These are phyloP conservation scores for Cenchrus americanus DNA, from an alignment of 176 grass and related monocot species.

Conservation along the genomic window DNA sequence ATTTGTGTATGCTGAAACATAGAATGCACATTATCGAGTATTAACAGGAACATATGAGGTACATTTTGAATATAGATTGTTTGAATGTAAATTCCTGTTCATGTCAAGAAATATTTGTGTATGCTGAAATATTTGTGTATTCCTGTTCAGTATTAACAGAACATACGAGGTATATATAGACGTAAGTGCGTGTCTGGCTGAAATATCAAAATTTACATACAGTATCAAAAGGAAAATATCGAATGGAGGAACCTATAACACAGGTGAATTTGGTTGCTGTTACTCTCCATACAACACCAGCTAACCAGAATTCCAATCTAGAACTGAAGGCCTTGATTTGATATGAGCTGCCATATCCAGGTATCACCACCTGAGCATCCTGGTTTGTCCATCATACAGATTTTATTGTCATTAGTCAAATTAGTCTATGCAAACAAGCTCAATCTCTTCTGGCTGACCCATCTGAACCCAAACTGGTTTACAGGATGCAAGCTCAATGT, in stretches of 20 bases:
- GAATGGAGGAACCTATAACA: not conserved
- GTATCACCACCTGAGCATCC: not conserved
- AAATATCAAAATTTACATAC: not conserved
- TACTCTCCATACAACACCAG: not conserved
- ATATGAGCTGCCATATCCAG: not conserved
- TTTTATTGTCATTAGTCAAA: not conserved
- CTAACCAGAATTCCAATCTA: not conserved
- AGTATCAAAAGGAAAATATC: not conserved
- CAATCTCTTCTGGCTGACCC: conserved; percentile 15
- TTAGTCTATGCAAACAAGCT: conserved; percentile 20
- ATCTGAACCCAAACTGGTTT: conserved; percentile 30
- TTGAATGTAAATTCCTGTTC: not conserved
- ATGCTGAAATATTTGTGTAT: not conserved
- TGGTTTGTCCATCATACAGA: not conserved
- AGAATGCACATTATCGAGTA: not conserved
- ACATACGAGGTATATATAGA: not conserved
- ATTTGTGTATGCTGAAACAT: not conserved
- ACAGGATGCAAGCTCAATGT: conserved; percentile 5
- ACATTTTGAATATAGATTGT: not conserved
- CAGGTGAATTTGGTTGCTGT: not conserved
- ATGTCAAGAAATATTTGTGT: not conserved
- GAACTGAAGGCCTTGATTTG: not conserved
- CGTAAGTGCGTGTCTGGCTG: not conserved
- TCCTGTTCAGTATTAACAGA: conserved; percentile 1
- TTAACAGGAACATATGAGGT: not conserved